A percentile compares a stretch with the other conserved stretches of the same genome.
Conservation (phyloP, 1,284 basidiomycete species). For the Ceraceosorus bombacis region DNA sequence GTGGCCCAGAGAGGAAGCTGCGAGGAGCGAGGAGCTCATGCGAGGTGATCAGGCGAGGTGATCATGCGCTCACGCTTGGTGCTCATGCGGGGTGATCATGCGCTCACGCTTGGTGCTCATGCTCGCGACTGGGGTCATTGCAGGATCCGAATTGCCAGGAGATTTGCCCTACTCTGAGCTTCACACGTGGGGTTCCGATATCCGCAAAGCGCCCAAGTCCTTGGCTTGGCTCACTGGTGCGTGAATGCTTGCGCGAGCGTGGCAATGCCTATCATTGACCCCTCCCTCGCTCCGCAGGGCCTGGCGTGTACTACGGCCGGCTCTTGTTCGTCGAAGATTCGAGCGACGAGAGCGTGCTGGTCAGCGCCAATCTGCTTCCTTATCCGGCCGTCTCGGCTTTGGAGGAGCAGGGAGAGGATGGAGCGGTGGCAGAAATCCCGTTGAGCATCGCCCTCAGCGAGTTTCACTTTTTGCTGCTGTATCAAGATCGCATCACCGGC, state of each 20-base stretch:
- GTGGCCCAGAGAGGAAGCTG: background rate
- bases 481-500: slow-evolving; percentile 68
- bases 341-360: slow-evolving; percentile 64
- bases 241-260: no score
- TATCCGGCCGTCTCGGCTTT: slow-evolving; percentile 30
- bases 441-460: slow-evolving; percentile 76
- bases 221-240: slow-evolving; percentile 81
- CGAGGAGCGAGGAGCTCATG: background rate
- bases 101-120: background rate
- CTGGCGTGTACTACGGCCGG: slow-evolving; percentile 39
- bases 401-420: slow-evolving; percentile 8
- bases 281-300: background rate
- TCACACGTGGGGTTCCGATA: slow-evolving; percentile 44
- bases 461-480: slow-evolving; percentile 85
- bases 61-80: background rate
- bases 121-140: background rate
- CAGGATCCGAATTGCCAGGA: slow-evolving; percentile 43
- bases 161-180: slow-evolving; percentile 49
- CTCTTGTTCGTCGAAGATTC: slow-evolving; percentile 30
- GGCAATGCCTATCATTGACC: no score
- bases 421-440: slow-evolving; percentile 29
- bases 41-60: background rate
- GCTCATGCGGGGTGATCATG: background rate
- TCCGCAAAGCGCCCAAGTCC: slow-evolving; percentile 52
- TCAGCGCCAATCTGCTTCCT: slow-evolving; percentile 56